Percentiles rank a stretch among this genome's conserved stretches.
Evolutionary conservation across 2,329 filamentous ascomycete genomes (phyloP).

Genomic region (Chaetomium globosum): DNA sequence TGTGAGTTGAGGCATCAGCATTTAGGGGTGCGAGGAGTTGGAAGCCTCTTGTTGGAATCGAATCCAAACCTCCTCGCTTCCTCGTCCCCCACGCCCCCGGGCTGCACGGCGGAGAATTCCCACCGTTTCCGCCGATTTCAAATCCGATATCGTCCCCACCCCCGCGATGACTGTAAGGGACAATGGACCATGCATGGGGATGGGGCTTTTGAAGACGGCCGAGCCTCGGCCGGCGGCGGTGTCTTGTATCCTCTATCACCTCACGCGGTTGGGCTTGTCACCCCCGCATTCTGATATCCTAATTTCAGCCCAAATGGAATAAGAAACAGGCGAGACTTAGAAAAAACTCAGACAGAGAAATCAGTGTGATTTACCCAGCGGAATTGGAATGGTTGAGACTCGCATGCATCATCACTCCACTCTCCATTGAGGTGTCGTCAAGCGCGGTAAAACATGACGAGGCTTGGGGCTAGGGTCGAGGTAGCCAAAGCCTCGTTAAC

Average conservation of each 20-base stretch:
- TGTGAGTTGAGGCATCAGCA: background rate
- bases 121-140: background rate
- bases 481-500: slow-evolving; percentile 2
- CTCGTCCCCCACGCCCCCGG: slow-evolving; percentile 6
- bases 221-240: background rate
- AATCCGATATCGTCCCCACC: slow-evolving; percentile 1
- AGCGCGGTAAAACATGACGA: background rate
- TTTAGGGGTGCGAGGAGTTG: background rate
- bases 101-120: slow-evolving; percentile 7
- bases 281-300: background rate
- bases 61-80: too few relatives aligned
- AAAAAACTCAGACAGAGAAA: background rate
- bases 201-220: background rate
- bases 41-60: background rate
- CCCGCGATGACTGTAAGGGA: slow-evolving; percentile 20
- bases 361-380: background rate
- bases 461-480: background rate
- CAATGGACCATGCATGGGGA: slow-evolving; percentile 3
- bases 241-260: background rate
- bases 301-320: background rate
- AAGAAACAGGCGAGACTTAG: background rate
- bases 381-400: background rate
- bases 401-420: background rate
- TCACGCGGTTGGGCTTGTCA: background rate
- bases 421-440: background rate